Conservation (phyloP, 108 stramenopile species). For the Epipyxis sp. region DNA sequence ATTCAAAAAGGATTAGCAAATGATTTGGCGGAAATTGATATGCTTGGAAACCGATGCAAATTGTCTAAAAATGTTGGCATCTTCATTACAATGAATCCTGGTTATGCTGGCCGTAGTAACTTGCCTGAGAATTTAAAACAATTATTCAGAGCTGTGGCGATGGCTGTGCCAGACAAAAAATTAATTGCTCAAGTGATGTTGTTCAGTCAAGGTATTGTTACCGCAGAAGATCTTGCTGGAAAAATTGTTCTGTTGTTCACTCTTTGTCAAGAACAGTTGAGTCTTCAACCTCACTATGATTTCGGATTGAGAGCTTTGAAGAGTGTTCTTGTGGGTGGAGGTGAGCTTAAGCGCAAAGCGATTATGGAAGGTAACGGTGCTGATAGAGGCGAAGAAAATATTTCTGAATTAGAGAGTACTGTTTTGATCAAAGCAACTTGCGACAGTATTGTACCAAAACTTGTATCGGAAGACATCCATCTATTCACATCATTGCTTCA, state of each 20-base stretch:
- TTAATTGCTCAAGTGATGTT: slow-evolving; percentile 98
- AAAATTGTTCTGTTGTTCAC: slow-evolving; percentile 88
- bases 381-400: slow-evolving; percentile 47
- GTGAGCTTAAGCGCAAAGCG: slow-evolving; percentile 48
- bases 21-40: slow-evolving; percentile 31
- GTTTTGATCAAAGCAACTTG: slow-evolving; percentile 84
- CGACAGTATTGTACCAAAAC: slow-evolving; percentile 93
- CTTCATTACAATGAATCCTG: slow-evolving; percentile 99
- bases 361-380: slow-evolving; percentile 44
- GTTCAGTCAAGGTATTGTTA: slow-evolving; percentile 93
- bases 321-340: slow-evolving; percentile 57
- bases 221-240: slow-evolving; percentile 82
- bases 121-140: slow-evolving; percentile 97
- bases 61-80: slow-evolving; percentile 77
- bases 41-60: slow-evolving; percentile 68
- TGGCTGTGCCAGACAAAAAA: slow-evolving; percentile 91
- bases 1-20: slow-evolving; percentile 80
- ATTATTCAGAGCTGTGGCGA: slow-evolving; percentile 95
- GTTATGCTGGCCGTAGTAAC: slow-evolving; percentile 96
- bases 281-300: slow-evolving; percentile 92
- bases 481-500: slow-evolving; percentile 74
- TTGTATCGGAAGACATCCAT: slow-evolving; percentile 79
- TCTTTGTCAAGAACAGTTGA: slow-evolving; percentile 82
- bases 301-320: slow-evolving; percentile 93
- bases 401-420: slow-evolving; percentile 62